Base-by-base conservation (phyloP, 495 filamentous ascomycete genomes). In the Penicillium nucicola region DNA sequence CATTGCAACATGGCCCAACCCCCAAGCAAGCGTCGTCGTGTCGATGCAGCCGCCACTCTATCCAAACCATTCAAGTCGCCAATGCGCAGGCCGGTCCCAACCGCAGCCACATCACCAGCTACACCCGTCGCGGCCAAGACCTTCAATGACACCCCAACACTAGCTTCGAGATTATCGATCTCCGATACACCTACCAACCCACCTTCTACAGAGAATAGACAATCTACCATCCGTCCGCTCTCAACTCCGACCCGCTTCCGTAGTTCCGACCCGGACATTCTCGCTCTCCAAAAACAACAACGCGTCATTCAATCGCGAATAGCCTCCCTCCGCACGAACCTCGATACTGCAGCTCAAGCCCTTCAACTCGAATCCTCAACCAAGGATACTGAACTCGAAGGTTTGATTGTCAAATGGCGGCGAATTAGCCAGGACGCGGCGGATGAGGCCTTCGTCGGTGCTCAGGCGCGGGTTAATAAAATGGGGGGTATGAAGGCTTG, bases 61-160 rank as follows among this genome's bases (percentile, higher is more conserved):
- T 73, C 75, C 40, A 83, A 82, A 52, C 85, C 85, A 4, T 89
- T 89, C 76, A 84, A 82, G 61, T 86, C 84, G 4, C 85, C 85
- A 7, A 69, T 87, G 37, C 77, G 66, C 53, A 71, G 56, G 52
- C 68, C 58, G 41, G 46, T 25, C 13, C 48, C 56, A 40, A 54
- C n/a, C 15, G 22, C 30, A 3, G 18, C 50, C 9, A 5, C 41
- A 2, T 45, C 23, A 7, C 31, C 55, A 20, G 39, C 50, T 17
- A 52, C 56, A 6, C 33, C 49, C 23, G 30, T 42, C 10, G 2
- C 45, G 5, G 45, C 18, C n/a, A 33, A 4, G 20, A 23, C n/a
- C 8, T 23, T 31, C n/a, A 28, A 37, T 12, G 8, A 49, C 7
- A 20, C 12, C 8, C n/a, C 32, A 19, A 7, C 35, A 8, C 11